Percentiles rank a stretch among this genome's conserved stretches.
phyloP scores from a whole-genome alignment of 2,329 filamentous ascomycete species.

The Sporothrix pseudoabietina region DNA sequence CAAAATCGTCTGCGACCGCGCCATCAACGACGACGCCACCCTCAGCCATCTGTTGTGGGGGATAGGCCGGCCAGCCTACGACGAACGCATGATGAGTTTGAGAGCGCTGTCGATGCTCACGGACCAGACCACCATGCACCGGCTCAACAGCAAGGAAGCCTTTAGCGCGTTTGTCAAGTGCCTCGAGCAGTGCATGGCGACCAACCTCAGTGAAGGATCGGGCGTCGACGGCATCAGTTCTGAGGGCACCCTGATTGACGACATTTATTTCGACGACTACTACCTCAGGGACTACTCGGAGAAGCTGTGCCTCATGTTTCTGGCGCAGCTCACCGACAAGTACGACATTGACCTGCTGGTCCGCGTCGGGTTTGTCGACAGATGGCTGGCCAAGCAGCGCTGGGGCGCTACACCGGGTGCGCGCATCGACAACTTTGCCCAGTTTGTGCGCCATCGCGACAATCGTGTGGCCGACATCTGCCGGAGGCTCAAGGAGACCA shows the following conservation, averaged over 20 bases:
- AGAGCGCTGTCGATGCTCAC: constrained; percentile 60
- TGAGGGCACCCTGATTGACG: constrained; percentile 51
- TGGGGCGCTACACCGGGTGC: constrained; percentile 56
- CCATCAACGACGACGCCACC: constrained; percentile 59
- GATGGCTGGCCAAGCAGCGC: constrained; percentile 73
- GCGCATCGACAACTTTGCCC: constrained; percentile 54
- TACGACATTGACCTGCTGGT: constrained; percentile 60
- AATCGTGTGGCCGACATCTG: constrained; percentile 59
- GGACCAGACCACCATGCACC: constrained; percentile 50
- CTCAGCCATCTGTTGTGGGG: constrained; percentile 58
- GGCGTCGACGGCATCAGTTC: neutral
- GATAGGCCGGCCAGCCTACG: constrained; percentile 61
- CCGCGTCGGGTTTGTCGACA: constrained; percentile 66
- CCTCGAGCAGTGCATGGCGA: constrained; percentile 57
- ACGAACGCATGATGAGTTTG: constrained; percentile 59
- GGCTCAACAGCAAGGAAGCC: constrained; percentile 54
- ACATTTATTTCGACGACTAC: constrained; percentile 64
- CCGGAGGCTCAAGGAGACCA: constrained; percentile 51
- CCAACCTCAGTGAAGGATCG: constrained; percentile 37
- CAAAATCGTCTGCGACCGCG: constrained; percentile 59
- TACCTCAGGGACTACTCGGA: constrained; percentile 63
- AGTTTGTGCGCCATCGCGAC: constrained; percentile 44
- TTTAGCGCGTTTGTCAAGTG: constrained; percentile 63
- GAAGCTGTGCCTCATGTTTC: constrained; percentile 60
- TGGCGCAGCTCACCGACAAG: constrained; percentile 61